Conservation (phyloP, 208 protist species). For the Sergeia podlipaevii region DNA sequence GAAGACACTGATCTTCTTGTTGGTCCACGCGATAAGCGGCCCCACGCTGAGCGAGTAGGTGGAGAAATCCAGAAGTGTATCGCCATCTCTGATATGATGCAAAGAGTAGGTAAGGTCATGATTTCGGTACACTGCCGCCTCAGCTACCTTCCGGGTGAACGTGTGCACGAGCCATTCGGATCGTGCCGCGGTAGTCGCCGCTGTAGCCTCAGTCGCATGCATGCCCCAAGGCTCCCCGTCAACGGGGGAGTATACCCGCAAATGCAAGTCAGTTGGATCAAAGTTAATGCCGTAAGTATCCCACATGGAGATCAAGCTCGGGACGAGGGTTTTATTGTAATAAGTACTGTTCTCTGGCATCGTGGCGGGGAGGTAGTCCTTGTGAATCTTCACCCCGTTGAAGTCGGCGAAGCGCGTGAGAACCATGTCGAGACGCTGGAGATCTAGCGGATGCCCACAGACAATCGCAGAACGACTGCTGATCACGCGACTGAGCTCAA, state of each 20-base stretch:
- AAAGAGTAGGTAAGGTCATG: conserved; percentile 72
- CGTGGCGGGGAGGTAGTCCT: conserved; percentile 54
- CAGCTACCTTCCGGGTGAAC: conserved; percentile 43
- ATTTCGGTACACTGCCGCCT: conserved; percentile 42
- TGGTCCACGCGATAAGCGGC: conserved; percentile 56
- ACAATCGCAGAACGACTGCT: conserved; percentile 60
- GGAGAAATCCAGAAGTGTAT: conserved; percentile 70
- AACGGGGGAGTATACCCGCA: conserved; percentile 70
- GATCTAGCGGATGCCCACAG: conserved; percentile 72
- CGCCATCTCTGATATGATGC: conserved; percentile 49
- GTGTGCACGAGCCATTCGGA: no score
- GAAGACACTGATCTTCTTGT: conserved; percentile 49
- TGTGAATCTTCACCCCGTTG: conserved; percentile 67
- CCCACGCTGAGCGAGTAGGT: conserved; percentile 39
- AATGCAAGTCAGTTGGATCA: conserved; percentile 27
- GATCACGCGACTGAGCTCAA: conserved; percentile 70
- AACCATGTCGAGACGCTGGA: conserved; percentile 53
- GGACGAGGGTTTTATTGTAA: conserved; percentile 51
- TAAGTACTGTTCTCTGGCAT: conserved; percentile 63
- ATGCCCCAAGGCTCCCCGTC: conserved; percentile 46
- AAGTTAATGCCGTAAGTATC: conserved; percentile 34
- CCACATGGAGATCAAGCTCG: conserved; percentile 57
- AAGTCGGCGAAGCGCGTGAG: conserved; percentile 50
- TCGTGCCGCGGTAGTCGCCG: conserved; percentile 2
- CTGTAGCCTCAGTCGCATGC: neutral